Evolutionary conservation across 257 asterid genomes (phyloP).

Genomic region (Echites panduratus): DNA sequence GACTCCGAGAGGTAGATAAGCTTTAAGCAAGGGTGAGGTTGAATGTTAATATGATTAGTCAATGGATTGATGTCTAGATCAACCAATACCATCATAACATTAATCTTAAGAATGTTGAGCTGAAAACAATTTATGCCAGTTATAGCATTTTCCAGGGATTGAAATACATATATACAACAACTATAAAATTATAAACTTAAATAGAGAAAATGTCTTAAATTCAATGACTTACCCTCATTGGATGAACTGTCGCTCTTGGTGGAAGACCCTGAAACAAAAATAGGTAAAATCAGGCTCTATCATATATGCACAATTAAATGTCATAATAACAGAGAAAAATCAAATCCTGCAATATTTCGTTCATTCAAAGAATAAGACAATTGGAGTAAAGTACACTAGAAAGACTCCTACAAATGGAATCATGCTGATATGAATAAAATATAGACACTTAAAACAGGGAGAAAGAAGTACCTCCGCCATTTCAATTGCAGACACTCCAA

Average conservation of each 20-base stretch:
- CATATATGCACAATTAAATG: not conserved
- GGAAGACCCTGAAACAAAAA: slow-evolving; percentile 73
- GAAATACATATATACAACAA: not conserved
- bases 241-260: slow-evolving; percentile 98
- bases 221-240: slow-evolving; percentile 79
- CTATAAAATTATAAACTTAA: not conserved
- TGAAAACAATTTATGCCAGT: not conserved
- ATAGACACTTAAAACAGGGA: not conserved
- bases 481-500: slow-evolving; percentile 98
- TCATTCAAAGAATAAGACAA: not conserved
- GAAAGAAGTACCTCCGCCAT: slow-evolving; percentile 89
- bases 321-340: not conserved
- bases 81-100: not conserved
- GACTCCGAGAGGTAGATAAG: not conserved
- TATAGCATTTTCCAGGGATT: not conserved
- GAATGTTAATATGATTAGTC: not conserved
- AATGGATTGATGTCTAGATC: not conserved
- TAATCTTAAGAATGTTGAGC: not conserved
- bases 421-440: not conserved
- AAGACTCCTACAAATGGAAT: slow-evolving; percentile 2
- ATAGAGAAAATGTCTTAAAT: slow-evolving; percentile 17
- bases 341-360: not conserved
- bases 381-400: not conserved
- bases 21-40: not conserved
- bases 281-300: slow-evolving; percentile 16